phyloP scores from a whole-genome alignment of 805 yeast species.

The Jamesozyma piceae region DNA sequence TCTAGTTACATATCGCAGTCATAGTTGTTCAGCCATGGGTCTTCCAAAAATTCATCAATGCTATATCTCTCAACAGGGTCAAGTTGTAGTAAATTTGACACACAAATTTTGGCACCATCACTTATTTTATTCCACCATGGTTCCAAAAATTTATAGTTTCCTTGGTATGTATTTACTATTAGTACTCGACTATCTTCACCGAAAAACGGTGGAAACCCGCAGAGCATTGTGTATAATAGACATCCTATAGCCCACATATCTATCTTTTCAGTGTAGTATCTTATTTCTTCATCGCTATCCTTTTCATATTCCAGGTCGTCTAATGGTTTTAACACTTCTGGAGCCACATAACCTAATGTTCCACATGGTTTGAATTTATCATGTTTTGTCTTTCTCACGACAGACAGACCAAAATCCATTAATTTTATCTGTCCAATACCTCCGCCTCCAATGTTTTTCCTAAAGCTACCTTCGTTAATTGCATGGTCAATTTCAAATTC shows the following conservation, averaged over 20 bases:
- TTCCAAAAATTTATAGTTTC: slow-evolving; percentile 56
- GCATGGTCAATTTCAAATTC: slow-evolving; percentile 58
- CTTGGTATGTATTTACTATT: slow-evolving; percentile 55
- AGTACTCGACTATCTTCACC: slow-evolving; percentile 53
- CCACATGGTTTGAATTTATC: slow-evolving; percentile 86
- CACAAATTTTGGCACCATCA: slow-evolving; percentile 56
- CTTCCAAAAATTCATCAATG: slow-evolving; percentile 52
- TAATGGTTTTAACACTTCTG: slow-evolving; percentile 85
- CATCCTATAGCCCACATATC: slow-evolving; percentile 99
- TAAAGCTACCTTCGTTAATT: slow-evolving; percentile 77
- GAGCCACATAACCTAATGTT: slow-evolving; percentile 95
- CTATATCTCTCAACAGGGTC: slow-evolving; percentile 59
- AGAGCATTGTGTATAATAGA: slow-evolving; percentile 78
- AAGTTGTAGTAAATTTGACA: slow-evolving; percentile 56
- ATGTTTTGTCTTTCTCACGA: slow-evolving; percentile 64
- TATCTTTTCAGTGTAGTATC: slow-evolving; percentile 43
- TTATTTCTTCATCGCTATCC: neutral
- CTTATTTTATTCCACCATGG: slow-evolving; percentile 87
- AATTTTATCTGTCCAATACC: slow-evolving; percentile 78
- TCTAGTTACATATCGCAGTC: slow-evolving; percentile 10
- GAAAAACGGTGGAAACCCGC: slow-evolving; percentile 96
- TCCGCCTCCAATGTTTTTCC: slow-evolving; percentile 79
- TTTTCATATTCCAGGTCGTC: slow-evolving; percentile 69
- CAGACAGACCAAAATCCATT: slow-evolving; percentile 88
- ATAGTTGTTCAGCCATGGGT: slow-evolving; percentile 50